Conservation (phyloP, 352 stramenopile genomes). For the Phytopythium sindhum region DNA sequence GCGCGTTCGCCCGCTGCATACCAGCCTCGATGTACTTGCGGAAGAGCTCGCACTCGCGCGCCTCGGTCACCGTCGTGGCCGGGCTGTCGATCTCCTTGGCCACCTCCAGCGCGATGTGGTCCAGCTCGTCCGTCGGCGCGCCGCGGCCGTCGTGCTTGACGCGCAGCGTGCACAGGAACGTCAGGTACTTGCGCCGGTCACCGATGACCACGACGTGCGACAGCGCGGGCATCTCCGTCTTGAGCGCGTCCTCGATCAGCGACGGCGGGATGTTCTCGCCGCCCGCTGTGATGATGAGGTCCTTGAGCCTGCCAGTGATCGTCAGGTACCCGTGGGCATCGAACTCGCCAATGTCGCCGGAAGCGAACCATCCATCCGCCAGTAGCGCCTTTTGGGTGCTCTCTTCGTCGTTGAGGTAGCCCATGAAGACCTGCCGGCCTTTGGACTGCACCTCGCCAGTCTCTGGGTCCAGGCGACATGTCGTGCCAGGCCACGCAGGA, state of each 20-base stretch:
- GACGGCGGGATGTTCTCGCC: slow-evolving; percentile 89
- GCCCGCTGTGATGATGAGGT: slow-evolving; percentile 89
- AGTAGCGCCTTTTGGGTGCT: slow-evolving; percentile 37
- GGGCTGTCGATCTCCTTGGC: slow-evolving; percentile 36
- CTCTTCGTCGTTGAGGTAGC: slow-evolving; percentile 44
- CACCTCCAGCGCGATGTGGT: slow-evolving; percentile 45
- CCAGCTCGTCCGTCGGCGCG: slow-evolving; percentile 54
- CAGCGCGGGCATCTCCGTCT: slow-evolving; percentile 60
- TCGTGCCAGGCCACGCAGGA: slow-evolving; percentile 37
- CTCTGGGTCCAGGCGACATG: slow-evolving; percentile 35
- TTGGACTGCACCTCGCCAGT: slow-evolving; percentile 53
- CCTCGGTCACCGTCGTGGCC: slow-evolving; percentile 67
- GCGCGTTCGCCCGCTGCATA: slow-evolving; percentile 51
- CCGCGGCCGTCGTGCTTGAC: slow-evolving; percentile 49
- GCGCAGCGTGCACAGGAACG: slow-evolving; percentile 70
- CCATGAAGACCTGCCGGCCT: slow-evolving; percentile 53
- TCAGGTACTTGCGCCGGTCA: slow-evolving; percentile 86
- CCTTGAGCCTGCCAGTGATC: slow-evolving; percentile 91
- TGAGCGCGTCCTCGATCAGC: slow-evolving; percentile 80
- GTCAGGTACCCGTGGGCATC: slow-evolving; percentile 75
- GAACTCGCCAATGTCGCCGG: slow-evolving; percentile 75
- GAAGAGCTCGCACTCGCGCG: slow-evolving; percentile 43
- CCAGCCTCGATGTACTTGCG: slow-evolving; percentile 60
- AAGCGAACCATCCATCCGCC: slow-evolving; percentile 84
- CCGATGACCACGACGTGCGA: slow-evolving; percentile 86